Base-by-base conservation (phyloP, 169 alveolate genomes). In the Cryptosporidium ubiquitum region DNA sequence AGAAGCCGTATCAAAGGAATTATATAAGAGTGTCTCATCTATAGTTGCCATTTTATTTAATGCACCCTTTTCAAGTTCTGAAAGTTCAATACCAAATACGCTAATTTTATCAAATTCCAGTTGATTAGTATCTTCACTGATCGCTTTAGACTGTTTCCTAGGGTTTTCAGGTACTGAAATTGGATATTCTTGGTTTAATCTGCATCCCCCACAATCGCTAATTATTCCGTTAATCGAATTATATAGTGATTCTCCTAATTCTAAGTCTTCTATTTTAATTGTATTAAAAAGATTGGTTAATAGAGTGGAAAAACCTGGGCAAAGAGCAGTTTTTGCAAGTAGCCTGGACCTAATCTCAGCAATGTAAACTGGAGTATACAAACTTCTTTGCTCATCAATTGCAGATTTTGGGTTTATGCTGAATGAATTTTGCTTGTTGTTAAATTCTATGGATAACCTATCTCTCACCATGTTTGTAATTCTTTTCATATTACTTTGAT, bases 261-360 rank as follows among this genome's bases (percentile, higher is more conserved):
- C 64, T 37, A 40, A 26, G 51, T 79, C 75, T 39, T 40, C 89
- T 42, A 79, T 61, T 61, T 61, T 79, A 31, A 79, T 58, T 14
- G 89, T 64, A 49, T 79, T 58, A 47, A 61, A 79, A 20, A 79
- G 55, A 64, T 79, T 79, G 1, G 79, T 39, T 35, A 64, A 37
- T 42, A 79, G n/a, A 16, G 89, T 61, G 14, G 89, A 79, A 40
- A 79, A 79, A 4, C 89, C 89, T 12, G 89, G 89, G 49, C 89
- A 79, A 31, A 79, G 40, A 29, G 89, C 71, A 23, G 89, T 61
- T 23, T 79, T 79, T 35, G 89, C 89, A 29, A 79, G 74, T 61
- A 79, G 23, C 18, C 89, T 79, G 26, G 89, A 79, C n/a, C 89
- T 26, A n/a, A 79, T 42, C 23, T 79, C 89, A 1, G 89, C 73